Evolutionary conservation across 257 asterid genomes (phyloP).

Genomic region (Solanum infundibuliforme): DNA sequence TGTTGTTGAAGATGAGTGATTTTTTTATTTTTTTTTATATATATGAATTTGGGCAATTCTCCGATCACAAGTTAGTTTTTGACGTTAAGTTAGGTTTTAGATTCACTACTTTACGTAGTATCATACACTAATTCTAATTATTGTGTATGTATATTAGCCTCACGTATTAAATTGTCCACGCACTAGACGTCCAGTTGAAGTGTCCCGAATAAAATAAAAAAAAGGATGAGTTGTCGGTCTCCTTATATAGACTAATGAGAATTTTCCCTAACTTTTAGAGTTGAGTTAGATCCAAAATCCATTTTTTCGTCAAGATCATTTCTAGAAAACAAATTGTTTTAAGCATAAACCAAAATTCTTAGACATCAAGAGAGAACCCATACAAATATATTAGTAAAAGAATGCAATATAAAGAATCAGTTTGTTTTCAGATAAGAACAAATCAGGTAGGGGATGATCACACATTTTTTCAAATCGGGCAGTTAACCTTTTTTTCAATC

Average conservation of each 20-base stretch:
- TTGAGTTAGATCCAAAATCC: background rate
- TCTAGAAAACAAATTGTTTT: background rate
- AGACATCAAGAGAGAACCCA: background rate
- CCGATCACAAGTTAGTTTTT: background rate
- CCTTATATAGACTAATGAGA: background rate
- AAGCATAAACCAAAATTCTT: background rate
- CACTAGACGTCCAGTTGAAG: background rate
- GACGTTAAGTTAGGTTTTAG: background rate
- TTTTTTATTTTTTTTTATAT: no score
- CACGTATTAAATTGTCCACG: background rate
- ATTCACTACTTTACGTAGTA: background rate
- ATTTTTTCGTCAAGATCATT: background rate
- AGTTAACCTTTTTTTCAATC: background rate
- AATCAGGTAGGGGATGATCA: background rate
- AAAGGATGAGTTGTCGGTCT: background rate
- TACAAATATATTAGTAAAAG: background rate
- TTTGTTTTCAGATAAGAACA: background rate
- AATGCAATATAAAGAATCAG: background rate
- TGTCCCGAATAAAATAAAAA: background rate
- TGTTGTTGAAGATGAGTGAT: background rate
- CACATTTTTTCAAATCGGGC: background rate
- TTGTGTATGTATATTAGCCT: background rate
- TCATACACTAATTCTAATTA: background rate
- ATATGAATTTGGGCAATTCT: background rate
- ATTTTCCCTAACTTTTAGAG: background rate